phyloP scores from a whole-genome alignment of 345 rosid genomes.

The Aquilaria yunnanensis region DNA sequence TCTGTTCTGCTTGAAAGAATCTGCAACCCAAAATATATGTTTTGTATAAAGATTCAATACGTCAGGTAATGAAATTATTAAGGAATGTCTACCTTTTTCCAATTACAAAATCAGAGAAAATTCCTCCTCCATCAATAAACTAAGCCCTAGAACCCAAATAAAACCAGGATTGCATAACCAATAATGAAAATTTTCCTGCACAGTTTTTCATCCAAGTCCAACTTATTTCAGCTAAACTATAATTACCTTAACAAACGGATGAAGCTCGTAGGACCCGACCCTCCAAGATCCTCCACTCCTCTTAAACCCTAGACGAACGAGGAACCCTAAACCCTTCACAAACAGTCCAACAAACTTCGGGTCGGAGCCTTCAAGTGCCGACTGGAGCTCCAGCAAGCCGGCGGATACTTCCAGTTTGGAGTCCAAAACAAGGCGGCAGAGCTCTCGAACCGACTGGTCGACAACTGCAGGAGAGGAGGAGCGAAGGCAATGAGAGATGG shows the following conservation, averaged over 20 bases:
- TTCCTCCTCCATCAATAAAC: too few species aligned
- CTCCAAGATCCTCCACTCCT: constrained; percentile 45
- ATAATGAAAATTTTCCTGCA: too few species aligned
- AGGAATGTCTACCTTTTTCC: too few species aligned
- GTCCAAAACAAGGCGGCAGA: constrained; percentile 70
- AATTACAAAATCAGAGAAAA: too few species aligned
- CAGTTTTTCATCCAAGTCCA: neutral
- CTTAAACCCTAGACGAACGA: constrained; percentile 49
- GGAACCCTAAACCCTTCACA: constrained; percentile 64
- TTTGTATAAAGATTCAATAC: too few species aligned
- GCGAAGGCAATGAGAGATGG: constrained; percentile 59
- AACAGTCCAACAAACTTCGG: constrained; percentile 41
- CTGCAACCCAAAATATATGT: constrained; percentile 29
- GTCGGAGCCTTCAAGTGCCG: constrained; percentile 76
- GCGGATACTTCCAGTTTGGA: constrained; percentile 44
- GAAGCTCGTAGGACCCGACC: constrained; percentile 44
- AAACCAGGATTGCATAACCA: too few species aligned
- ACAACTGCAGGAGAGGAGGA: constrained; percentile 62
- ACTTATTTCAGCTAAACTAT: neutral
- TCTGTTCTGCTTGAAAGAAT: constrained; percentile 60
- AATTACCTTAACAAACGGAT: constrained; percentile 76
- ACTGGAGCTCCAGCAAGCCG: constrained; percentile 75
- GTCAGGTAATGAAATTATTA: too few species aligned
- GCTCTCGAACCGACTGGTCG: constrained; percentile 88
- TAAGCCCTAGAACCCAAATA: too few species aligned